Conservation (phyloP, 2,329 filamentous ascomycete species). For the Thielaviopsis musarum region DNA sequence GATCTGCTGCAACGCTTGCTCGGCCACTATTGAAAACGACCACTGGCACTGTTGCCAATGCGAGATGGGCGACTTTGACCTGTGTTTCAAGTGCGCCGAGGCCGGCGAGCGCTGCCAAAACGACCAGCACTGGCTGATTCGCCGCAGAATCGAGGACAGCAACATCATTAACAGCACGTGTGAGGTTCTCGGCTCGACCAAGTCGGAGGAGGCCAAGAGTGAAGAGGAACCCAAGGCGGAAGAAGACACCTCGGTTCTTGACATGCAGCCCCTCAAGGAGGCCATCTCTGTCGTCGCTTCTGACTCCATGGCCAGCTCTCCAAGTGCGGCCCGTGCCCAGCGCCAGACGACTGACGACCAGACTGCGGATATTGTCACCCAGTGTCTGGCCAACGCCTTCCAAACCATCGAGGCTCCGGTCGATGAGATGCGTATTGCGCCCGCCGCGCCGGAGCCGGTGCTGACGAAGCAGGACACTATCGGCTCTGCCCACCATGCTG, state of each 20-base stretch:
- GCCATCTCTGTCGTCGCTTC: background rate
- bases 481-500: background rate
- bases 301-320: background rate
- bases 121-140: constrained; percentile 82
- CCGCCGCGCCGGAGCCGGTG: no score
- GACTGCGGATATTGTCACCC: no score
- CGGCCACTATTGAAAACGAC: constrained; percentile 55
- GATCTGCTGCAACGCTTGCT: constrained; percentile 89
- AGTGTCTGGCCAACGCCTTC: no score
- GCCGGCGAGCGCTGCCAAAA: constrained; percentile 61
- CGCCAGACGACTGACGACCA: no score
- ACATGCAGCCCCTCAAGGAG: background rate
- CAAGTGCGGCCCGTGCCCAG: no score
- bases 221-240: background rate
- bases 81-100: constrained; percentile 67
- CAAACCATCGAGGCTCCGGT: no score
- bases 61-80: constrained; percentile 83
- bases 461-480: no score
- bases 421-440: no score
- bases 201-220: background rate
- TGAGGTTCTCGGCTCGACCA: constrained; percentile 39
- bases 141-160: constrained; percentile 66
- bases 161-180: constrained; percentile 72
- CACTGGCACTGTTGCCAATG: constrained; percentile 95
- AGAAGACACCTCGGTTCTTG: background rate